phyloP scores from a whole-genome alignment of 176 grass and related monocot species.

The Elaeis guineensis region DNA sequence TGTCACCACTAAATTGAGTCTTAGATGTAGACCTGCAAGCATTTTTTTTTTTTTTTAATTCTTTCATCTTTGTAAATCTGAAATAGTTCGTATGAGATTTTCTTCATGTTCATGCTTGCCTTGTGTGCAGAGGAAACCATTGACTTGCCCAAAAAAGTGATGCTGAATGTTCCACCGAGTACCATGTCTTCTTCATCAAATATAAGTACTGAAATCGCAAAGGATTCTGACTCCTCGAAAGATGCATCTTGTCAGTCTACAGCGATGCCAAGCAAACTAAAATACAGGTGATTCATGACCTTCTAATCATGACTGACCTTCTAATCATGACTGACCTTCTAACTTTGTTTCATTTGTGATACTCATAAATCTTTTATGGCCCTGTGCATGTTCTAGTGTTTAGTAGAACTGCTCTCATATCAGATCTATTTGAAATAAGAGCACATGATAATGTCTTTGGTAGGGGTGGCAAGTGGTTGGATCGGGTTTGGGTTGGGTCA shows the following conservation, averaged over 20 bases:
- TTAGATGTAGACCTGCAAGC: too few species aligned
- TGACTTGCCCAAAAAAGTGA: conserved; percentile 11
- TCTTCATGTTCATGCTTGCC: neutral
- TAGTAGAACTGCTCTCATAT: too few species aligned
- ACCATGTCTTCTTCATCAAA: conserved; percentile 1
- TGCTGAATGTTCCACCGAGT: neutral
- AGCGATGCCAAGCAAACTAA: conserved; percentile 18
- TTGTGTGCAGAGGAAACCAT: conserved; percentile 24
- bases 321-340: neutral
- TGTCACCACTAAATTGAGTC: too few species aligned
- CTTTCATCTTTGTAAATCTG: neutral
- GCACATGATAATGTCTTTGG: too few species aligned
- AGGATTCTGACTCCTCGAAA: conserved; percentile 1
- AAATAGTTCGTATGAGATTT: neutral
- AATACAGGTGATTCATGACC: conserved; percentile 27
- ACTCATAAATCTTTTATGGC: neutral
- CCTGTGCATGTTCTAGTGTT: neutral
- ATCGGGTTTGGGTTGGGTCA: too few species aligned
- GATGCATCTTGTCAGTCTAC: conserved; percentile 13
- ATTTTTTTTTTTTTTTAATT: too few species aligned
- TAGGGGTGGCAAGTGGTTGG: too few species aligned
- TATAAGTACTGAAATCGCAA: conserved; percentile 11
- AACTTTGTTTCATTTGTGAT: neutral
- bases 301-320: neutral
- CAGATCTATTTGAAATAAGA: too few species aligned